Conservation (phyloP, 345 rosid genomes). For the Camelina neglecta region DNA sequence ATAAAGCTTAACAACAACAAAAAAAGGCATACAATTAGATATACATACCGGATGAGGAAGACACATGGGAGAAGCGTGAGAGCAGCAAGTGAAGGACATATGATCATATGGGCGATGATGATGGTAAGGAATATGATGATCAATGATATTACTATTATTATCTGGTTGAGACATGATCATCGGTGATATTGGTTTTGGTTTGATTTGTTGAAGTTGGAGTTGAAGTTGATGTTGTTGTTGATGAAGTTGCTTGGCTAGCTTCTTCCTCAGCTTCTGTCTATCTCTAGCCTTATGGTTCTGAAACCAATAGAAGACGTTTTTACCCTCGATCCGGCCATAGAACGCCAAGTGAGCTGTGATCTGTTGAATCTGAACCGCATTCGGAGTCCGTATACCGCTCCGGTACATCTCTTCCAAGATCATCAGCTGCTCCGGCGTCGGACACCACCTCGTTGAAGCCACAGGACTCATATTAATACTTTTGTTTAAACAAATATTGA, state of each 20-base stretch:
- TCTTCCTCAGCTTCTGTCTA: constrained; percentile 78
- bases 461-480: constrained; percentile 60
- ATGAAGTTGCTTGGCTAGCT: constrained; percentile 72
- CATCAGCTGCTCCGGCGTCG: constrained; percentile 95
- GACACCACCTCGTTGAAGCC: constrained; percentile 90
- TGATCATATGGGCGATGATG: constrained; percentile 48
- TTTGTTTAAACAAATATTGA: too few relatives aligned
- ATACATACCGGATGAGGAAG: constrained; percentile 52
- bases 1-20: background rate
- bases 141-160: constrained; percentile 36
- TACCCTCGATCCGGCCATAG: constrained; percentile 87
- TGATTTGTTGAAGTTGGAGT: constrained; percentile 43
- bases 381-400: constrained; percentile 80
- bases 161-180: constrained; percentile 33
- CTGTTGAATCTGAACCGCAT: constrained; percentile 80
- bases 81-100: constrained; percentile 40
- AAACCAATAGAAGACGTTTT: constrained; percentile 96
- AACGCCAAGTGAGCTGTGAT: constrained; percentile 79
- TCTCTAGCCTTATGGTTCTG: constrained; percentile 99
- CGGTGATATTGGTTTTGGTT: constrained; percentile 35
- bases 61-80: constrained; percentile 41
- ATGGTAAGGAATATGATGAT: constrained; percentile 42
- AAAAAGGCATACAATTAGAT: background rate
- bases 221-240: constrained; percentile 55
- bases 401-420: constrained; percentile 87